Base-by-base conservation (phyloP, 768 basidiomycete species). In the Kwoniella botswanensis region DNA sequence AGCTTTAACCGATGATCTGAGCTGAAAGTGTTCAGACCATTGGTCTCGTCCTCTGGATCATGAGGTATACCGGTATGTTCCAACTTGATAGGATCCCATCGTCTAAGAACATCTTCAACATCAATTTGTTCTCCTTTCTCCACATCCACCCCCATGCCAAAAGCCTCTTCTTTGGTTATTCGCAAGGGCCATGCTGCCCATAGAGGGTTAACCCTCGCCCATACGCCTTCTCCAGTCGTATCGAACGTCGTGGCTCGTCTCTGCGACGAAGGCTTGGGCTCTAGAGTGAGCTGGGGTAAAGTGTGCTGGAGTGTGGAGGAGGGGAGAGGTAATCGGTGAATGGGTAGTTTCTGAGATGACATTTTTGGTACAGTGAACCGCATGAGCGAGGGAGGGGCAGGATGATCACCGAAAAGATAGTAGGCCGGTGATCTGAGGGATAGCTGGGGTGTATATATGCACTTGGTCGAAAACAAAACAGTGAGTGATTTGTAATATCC, bases 161-260 rank as follows among this genome's bases (percentile, higher is more conserved):
- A 82, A 9, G 80, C 82, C n/a, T 87, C 85, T n/a, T 87, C 82
- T 54, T 87, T 86, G 42, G 83, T 82, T 3, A 96, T 89, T 42
- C 89, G 85, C 82, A 91, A 93, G 0, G 95, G 96, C 83, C 97
- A 98, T 2, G 90, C 85, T 0, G 91, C 71, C 10, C 93, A 93
- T 72, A 93, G 87, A 0, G 96, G 95, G 3, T 92, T 87, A 65
- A 93, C 90, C 15, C 78, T 43, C 0, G 82, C 81, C 82, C 82
- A 83, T 43, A 79, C 62, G 0, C 82, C 82, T 41, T 72, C 62
- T 13, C 76, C 73, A 35, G 54, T 42, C 7, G 76, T 21, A 21
- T 74, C 65, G 60, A 83, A 84, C 0, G 75, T 78, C 4, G 75
- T 78, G 0, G 79, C 72, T 56, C 84, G 73, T 46, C 84, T 73